Percentiles rank a stretch among this genome's conserved stretches.
Conservation (phyloP, 352 stramenopile genomes). For the Phytopythium litorale region DNA sequence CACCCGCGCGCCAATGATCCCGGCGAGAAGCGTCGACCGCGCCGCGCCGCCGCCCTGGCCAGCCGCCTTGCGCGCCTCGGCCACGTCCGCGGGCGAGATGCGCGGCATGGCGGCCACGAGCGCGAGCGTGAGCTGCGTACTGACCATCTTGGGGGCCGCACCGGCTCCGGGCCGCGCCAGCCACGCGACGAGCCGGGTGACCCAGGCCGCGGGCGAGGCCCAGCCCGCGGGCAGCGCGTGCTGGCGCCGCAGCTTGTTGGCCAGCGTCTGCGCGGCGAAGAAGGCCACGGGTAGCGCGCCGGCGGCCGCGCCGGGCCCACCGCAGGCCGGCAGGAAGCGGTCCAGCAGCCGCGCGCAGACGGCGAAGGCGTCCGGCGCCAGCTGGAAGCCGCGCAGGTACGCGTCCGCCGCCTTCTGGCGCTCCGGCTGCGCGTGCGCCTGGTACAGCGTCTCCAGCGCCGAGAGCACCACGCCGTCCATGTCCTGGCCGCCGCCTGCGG, state of each 20-base stretch:
- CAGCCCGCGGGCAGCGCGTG: constrained; percentile 25
- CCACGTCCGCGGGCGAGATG: constrained; percentile 36
- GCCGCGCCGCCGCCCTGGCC: background rate
- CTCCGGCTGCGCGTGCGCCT: constrained; percentile 43
- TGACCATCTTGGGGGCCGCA: constrained; percentile 55
- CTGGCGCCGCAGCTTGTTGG: constrained; percentile 73
- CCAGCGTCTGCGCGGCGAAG: constrained; percentile 79
- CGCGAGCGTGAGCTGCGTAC: constrained; percentile 69
- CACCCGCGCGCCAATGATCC: background rate
- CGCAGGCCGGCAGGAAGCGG: constrained; percentile 35
- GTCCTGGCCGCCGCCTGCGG: constrained; percentile 2
- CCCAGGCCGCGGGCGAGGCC: too few relatives aligned
- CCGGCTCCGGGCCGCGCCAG: constrained; percentile 23
- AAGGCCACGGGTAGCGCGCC: constrained; percentile 51
- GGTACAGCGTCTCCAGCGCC: constrained; percentile 61
- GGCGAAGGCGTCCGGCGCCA: constrained; percentile 68
- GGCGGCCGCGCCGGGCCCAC: constrained; percentile 10
- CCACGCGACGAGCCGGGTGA: constrained; percentile 37
- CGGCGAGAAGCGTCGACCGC: constrained; percentile 2
- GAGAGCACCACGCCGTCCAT: constrained; percentile 35
- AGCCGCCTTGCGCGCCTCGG: constrained; percentile 2
- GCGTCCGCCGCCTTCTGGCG: constrained; percentile 63
- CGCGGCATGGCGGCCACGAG: constrained; percentile 57
- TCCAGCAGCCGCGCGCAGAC: constrained; percentile 65
- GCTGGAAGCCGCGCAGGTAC: constrained; percentile 77